Base-by-base conservation (phyloP, 1,139 yeast species). In the Suhomyces coccinellae region DNA sequence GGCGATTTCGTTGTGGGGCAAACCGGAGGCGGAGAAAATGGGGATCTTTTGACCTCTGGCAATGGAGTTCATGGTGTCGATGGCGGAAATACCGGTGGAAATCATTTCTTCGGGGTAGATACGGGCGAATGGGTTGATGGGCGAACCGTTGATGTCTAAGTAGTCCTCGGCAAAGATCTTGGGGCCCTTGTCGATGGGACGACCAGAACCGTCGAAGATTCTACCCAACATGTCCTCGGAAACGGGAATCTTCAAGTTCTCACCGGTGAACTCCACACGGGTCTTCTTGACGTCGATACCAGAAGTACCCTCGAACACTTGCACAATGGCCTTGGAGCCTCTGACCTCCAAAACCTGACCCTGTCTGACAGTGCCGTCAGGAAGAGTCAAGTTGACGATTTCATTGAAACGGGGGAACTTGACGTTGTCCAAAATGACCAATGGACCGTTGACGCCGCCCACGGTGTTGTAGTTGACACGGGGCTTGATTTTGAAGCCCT, bases 11-110 rank as follows among this genome's bases (percentile, higher is more conserved):
- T 93, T 95, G 73, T 93, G 99, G 47, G 99, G 99, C 66, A 93
- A 82, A 77, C 99, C 99, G 46, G 98, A 90, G 36, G 99, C 99
- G 45, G 97, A 89, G 75, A 93, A 93, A 68, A 93, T 93, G 43
- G 99, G 99, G 65, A 93, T 93, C 75, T 95, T 95, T 75, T 93
- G 99, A 58, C 99, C 99, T 81, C 99, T 88, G 51, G 99, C 99
- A 79, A 93, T 93, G 35, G 99, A 91, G 73, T 93, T 95, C 99
- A 95, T 93, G 48, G 98, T 91, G 69, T 93, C 99, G 63, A 93
- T 95, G 40, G 99, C 97, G 40, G 97, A 90, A 55, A 93, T 79
- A 80, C 99, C 99, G 24, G 99, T 93, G 45, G 97, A 90, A 61
- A 93, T 93, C 99, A 93, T 93, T 77, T 93, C 99, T 76, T 93